A percentile compares a stretch with the other conserved stretches of the same genome.
Conservation (phyloP, 768 basidiomycete species). For the Aureoboletus auriporus region DNA sequence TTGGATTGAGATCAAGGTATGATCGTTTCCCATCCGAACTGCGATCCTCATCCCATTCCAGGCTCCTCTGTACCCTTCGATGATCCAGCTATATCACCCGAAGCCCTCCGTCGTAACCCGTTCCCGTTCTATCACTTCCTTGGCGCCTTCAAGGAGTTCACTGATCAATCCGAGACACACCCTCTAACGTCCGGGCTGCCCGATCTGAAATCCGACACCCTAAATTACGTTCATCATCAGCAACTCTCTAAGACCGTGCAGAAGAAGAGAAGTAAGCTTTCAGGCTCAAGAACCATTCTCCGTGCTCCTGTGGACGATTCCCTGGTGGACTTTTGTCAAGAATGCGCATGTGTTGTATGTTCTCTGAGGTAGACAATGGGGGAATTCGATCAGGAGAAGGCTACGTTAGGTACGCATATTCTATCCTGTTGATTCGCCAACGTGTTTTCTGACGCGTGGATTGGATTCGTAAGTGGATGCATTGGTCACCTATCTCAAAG, state of each 20-base stretch:
- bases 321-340: slow-evolving; percentile 67
- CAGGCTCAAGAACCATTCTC: slow-evolving; percentile 45
- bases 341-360: slow-evolving; percentile 73
- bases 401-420: slow-evolving; percentile 43
- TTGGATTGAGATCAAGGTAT: slow-evolving; percentile 48
- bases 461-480: slow-evolving; percentile 35
- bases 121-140: slow-evolving; percentile 79
- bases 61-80: slow-evolving; percentile 67
- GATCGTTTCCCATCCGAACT: neutral
- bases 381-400: slow-evolving; percentile 48
- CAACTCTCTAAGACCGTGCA: slow-evolving; percentile 78
- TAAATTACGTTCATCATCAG: slow-evolving; percentile 79
- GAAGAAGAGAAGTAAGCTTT: slow-evolving; percentile 54
- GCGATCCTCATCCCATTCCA: slow-evolving; percentile 16
- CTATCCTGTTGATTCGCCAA: neutral
- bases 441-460: slow-evolving; percentile 1
- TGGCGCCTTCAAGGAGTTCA: slow-evolving; percentile 65
- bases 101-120: slow-evolving; percentile 39
- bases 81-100: slow-evolving; percentile 48
- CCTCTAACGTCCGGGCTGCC: slow-evolving; percentile 87
- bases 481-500: slow-evolving; percentile 43
- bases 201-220: slow-evolving; percentile 95
- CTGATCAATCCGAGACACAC: slow-evolving; percentile 46
- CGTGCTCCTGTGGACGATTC: slow-evolving; percentile 44
- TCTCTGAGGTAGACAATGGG: slow-evolving; percentile 61